Evolutionary conservation across 495 filamentous ascomycete genomes (phyloP).

Genomic region (Aspergillus bertholletiae): DNA sequence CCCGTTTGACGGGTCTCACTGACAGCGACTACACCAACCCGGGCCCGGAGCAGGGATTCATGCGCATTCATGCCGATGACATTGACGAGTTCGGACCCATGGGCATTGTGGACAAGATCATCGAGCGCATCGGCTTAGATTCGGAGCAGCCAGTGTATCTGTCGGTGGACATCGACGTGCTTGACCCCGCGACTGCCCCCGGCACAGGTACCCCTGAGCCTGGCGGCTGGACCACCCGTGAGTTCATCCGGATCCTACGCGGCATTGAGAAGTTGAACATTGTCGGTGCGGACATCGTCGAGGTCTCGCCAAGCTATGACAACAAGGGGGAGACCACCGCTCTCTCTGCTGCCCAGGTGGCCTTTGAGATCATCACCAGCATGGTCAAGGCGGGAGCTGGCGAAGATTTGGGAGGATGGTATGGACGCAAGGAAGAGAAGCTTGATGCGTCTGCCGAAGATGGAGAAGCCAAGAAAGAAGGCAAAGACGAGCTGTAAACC

Average conservation of each 20-base stretch:
- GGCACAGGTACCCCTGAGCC: slow-evolving; percentile 73
- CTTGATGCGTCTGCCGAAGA: slow-evolving; percentile 18
- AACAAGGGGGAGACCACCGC: slow-evolving; percentile 80
- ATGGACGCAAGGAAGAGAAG: slow-evolving; percentile 31
- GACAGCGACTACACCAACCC: slow-evolving; percentile 60
- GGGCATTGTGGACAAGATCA: slow-evolving; percentile 57
- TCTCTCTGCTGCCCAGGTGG: slow-evolving; percentile 76
- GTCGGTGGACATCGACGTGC: slow-evolving; percentile 72
- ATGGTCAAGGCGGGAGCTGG: slow-evolving; percentile 67
- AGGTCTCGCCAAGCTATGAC: slow-evolving; percentile 85
- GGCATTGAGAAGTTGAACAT: slow-evolving; percentile 68
- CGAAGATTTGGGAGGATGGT: slow-evolving; percentile 46
- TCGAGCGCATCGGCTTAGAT: slow-evolving; percentile 58
- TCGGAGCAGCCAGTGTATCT: slow-evolving; percentile 65
- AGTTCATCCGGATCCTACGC: slow-evolving; percentile 66
- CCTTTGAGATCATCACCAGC: slow-evolving; percentile 77
- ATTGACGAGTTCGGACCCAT: slow-evolving; percentile 63
- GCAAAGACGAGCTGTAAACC: slow-evolving; percentile 44
- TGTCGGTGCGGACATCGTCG: slow-evolving; percentile 76
- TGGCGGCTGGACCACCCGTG: slow-evolving; percentile 70
- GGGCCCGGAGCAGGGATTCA: slow-evolving; percentile 58
- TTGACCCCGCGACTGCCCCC: slow-evolving; percentile 68
- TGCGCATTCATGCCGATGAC: slow-evolving; percentile 63
- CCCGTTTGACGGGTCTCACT: slow-evolving; percentile 61
- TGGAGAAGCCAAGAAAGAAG: slow-evolving; percentile 14